Conservation (phyloP, 768 basidiomycete species). For the Asterophora lycoperdoides region DNA sequence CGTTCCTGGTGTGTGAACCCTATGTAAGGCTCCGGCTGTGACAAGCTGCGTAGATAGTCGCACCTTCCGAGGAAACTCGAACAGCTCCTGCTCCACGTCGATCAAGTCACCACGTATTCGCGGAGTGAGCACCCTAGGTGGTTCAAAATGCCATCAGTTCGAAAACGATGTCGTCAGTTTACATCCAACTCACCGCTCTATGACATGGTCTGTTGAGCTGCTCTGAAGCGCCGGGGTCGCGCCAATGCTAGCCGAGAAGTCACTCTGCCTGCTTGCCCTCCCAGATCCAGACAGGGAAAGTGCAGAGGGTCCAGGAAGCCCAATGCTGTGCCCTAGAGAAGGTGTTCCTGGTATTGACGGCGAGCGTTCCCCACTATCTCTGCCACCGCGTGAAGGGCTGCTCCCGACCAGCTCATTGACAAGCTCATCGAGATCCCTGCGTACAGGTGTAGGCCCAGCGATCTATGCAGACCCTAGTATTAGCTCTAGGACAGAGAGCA, state of each 20-base stretch:
- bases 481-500: not conserved
- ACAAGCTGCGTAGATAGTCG: slow-evolving; percentile 6
- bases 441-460: slow-evolving; percentile 35
- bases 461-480: slow-evolving; percentile 22
- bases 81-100: slow-evolving; percentile 85
- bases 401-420: slow-evolving; percentile 56
- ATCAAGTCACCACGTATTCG: slow-evolving; percentile 75
- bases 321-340: slow-evolving; percentile 34
- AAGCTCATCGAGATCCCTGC: slow-evolving; percentile 65
- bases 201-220: slow-evolving; percentile 62
- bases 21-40: slow-evolving; percentile 1
- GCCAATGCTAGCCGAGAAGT: slow-evolving; percentile 46
- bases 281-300: slow-evolving; percentile 48
- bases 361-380: slow-evolving; percentile 63
- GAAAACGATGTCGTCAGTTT: slow-evolving; percentile 3
- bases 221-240: slow-evolving; percentile 42
- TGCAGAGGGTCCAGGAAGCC: slow-evolving; percentile 32
- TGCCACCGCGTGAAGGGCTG: slow-evolving; percentile 32
- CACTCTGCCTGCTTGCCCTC: slow-evolving; percentile 67
- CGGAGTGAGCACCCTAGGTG: slow-evolving; percentile 53
- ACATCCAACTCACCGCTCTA: slow-evolving; percentile 53
- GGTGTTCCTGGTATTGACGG: slow-evolving; percentile 77
- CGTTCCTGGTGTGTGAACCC: slow-evolving; percentile 49
- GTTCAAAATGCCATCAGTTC: not conserved
- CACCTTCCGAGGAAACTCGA: slow-evolving; percentile 85